phyloP scores from a whole-genome alignment of 2,329 filamentous ascomycete species.

The Orbilia quercus region DNA sequence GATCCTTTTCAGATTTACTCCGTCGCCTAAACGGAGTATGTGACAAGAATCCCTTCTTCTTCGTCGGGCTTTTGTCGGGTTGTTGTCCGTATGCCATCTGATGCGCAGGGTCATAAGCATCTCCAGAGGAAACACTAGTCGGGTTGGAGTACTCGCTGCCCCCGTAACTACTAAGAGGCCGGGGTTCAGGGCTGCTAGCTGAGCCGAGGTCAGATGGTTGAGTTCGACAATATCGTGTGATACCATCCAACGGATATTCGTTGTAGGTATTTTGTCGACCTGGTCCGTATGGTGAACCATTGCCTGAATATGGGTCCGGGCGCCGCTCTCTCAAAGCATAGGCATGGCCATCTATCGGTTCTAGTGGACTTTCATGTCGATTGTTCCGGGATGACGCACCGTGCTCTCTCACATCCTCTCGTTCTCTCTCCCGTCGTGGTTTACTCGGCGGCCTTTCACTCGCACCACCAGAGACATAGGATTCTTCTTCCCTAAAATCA shows the following conservation, averaged over 20 bases:
- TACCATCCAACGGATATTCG: constrained; percentile 91
- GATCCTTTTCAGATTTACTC: constrained; percentile 72
- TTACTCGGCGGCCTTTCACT: constrained; percentile 40
- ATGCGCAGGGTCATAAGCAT: constrained; percentile 65
- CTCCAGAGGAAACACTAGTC: constrained; percentile 65
- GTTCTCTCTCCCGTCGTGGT: constrained; percentile 25
- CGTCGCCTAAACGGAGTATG: constrained; percentile 96
- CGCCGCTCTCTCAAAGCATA: constrained; percentile 12
- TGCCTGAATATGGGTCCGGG: constrained; percentile 39
- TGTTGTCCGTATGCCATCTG: constrained; percentile 79
- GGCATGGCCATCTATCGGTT: constrained; percentile 16
- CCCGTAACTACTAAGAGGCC: constrained; percentile 81
- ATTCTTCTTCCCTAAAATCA: constrained; percentile 49
- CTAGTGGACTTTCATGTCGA: constrained; percentile 31
- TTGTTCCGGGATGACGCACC: constrained; percentile 41
- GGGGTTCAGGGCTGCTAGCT: constrained; percentile 75
- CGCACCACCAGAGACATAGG: constrained; percentile 30
- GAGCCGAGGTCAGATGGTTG: constrained; percentile 77
- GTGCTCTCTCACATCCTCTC: constrained; percentile 25
- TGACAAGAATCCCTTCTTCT: constrained; percentile 88
- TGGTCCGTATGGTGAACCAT: constrained; percentile 39
- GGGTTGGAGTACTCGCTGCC: constrained; percentile 91
- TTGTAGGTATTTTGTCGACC: constrained; percentile 74
- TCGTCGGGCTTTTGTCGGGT: constrained; percentile 76
- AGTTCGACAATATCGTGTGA: constrained; percentile 88